phyloP scores from a whole-genome alignment of 2,329 filamentous ascomycete genomes.

The Neoscytalidium dimidiatum region DNA sequence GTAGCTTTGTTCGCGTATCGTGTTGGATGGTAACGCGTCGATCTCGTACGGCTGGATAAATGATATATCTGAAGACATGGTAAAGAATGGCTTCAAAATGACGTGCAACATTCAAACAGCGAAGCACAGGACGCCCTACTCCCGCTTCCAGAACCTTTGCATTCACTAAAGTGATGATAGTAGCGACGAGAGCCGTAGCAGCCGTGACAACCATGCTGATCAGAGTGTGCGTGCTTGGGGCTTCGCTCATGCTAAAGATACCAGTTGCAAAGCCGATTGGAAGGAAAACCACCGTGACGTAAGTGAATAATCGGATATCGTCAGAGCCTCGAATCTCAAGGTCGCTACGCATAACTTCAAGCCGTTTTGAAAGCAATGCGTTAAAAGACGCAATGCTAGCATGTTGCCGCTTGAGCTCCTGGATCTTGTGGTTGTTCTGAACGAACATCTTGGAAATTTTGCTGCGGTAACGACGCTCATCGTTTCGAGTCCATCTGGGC shows the following conservation, averaged over 20 bases:
- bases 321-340: constrained; percentile 24
- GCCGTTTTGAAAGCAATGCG: background rate
- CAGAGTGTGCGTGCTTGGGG: too few species aligned
- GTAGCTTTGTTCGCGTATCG: too few species aligned
- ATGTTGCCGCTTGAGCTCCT: background rate
- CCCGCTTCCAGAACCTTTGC: too few species aligned
- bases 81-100: too few species aligned
- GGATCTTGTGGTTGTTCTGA: background rate
- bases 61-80: too few species aligned
- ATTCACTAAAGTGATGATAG: too few species aligned
- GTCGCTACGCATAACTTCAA: background rate
- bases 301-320: constrained; percentile 37
- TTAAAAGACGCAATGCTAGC: constrained; percentile 22
- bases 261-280: constrained; percentile 34
- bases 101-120: too few species aligned
- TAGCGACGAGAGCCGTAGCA: too few species aligned
- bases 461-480: constrained; percentile 33
- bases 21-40: too few species aligned
- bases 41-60: too few species aligned
- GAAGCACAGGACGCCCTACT: too few species aligned
- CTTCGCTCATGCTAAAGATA: constrained; percentile 35
- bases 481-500: constrained; percentile 35
- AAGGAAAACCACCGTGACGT: constrained; percentile 39
- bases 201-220: too few species aligned
- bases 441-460: constrained; percentile 23